Base-by-base conservation (phyloP, 495 filamentous ascomycete species). In the Beverwykella pulmonaria region DNA sequence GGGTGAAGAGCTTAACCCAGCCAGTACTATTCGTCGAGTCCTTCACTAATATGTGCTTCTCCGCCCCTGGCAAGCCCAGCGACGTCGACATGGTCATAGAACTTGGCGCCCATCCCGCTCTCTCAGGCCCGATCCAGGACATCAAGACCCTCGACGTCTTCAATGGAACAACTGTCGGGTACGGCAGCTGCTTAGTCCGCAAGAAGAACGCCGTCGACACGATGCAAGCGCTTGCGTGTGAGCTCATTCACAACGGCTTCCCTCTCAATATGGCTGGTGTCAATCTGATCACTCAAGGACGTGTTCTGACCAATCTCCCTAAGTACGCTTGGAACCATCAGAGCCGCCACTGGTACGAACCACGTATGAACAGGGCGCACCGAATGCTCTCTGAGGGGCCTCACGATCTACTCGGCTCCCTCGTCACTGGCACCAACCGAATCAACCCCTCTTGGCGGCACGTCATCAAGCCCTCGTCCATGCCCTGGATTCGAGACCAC, bases 351-450 rank as follows among this genome's bases (percentile, higher is more conserved):
- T 50, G 25, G 20, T 27, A 50, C 25, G 48, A 50, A 10, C 20
- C 25, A 12, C 9, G 48, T 4, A 50, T 50, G 20, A 27, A 50
- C 9, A 50, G 48, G 25, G 48, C 20, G 19, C 25, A 58, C 25
- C 77, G 81, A 26, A 75, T 76, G 1, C 72, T 75, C 19, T 68
- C 75, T 0, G 74, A 80, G 6, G 30, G 17, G 20, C 32, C 23
- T 12, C 82, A 82, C 34, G 84, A 87, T 67, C 73, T 89, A 0
- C 75, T 89, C 1, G 87, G 87, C 0, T 73, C 77, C 10, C 73
- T 77, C 6, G 75, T 76, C 8, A 69, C 76, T 30, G 83, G 82
- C 48, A 82, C 74, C 25, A 83, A 80, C 61, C 74, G 79, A 3
- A 58, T 80, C 5, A 79, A 84, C 53, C 75, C 80, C 2, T 75